These are phyloP conservation scores for Strobilomyces dryophilus DNA, from an alignment of 768 basidiomycete genomes.

Conservation along the genomic window DNA sequence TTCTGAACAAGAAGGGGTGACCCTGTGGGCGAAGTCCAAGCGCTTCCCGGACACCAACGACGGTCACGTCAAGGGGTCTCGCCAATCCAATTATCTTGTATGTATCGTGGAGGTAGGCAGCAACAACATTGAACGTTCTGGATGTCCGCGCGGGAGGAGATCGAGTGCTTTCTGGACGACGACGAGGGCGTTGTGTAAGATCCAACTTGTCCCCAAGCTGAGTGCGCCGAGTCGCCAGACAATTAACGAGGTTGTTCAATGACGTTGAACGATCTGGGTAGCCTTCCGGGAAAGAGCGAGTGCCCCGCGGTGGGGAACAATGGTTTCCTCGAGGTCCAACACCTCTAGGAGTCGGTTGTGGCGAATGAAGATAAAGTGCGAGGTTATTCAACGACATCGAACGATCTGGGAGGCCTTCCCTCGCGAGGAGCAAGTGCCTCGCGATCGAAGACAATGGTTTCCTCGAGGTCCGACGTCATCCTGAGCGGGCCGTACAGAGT, in stretches of 20 bases:
- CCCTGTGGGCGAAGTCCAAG: background rate
- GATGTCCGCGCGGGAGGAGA: background rate
- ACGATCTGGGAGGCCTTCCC: too few species aligned
- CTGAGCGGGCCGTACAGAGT: background rate
- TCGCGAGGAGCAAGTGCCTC: background rate
- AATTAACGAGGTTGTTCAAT: background rate
- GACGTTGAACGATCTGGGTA: background rate
- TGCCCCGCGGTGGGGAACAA: background rate
- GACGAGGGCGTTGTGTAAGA: background rate
- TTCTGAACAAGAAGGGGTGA: background rate
- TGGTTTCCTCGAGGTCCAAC: background rate
- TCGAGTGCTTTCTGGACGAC: background rate
- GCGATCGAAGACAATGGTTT: background rate
- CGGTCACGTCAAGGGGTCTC: background rate
- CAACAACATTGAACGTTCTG: background rate
- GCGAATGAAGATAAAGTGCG: background rate
- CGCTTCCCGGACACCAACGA: background rate
- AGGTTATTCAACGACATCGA: background rate
- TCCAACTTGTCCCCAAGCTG: background rate
- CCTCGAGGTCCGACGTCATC: background rate
- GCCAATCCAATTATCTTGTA: background rate
- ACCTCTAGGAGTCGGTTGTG: background rate
- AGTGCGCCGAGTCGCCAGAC: background rate
- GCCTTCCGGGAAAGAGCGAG: background rate
- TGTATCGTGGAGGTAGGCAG: background rate